Evolutionary conservation across 257 asterid genomes (phyloP).

Genomic region (Schizonepeta tenuifolia): DNA sequence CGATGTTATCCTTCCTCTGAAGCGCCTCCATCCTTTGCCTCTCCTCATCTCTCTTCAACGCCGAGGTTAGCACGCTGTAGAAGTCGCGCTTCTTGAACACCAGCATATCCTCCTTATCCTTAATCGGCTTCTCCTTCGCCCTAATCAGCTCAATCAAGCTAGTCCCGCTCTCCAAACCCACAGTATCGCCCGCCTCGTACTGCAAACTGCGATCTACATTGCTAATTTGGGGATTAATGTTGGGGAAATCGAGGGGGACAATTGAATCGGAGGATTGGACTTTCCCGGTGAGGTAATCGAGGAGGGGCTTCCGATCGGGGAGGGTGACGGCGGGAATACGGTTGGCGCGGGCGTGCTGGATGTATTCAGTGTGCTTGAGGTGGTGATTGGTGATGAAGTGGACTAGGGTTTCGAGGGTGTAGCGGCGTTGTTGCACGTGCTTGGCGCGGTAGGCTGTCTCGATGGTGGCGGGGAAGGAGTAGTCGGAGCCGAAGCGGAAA

Average conservation of each 20-base stretch:
- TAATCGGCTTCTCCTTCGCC: conserved; percentile 74
- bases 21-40: conserved; percentile 69
- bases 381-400: conserved; percentile 82
- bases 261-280: conserved; percentile 75
- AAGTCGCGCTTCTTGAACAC: conserved; percentile 76
- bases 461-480: conserved; percentile 76
- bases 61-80: conserved; percentile 66
- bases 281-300: conserved; percentile 90
- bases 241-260: conserved; percentile 49
- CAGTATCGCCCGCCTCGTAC: conserved; percentile 40
- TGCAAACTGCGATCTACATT: conserved; percentile 40
- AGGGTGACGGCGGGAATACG: conserved; percentile 80
- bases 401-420: conserved; percentile 94
- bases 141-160: conserved; percentile 62
- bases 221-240: conserved; percentile 37
- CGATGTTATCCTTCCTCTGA: conserved; percentile 90
- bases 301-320: conserved; percentile 84
- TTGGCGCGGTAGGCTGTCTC: conserved; percentile 90
- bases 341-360: conserved; percentile 75
- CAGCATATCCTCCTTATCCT: conserved; percentile 78
- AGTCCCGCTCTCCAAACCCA: conserved; percentile 34
- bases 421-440: conserved; percentile 69
- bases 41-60: conserved; percentile 85
- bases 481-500: conserved; percentile 80
- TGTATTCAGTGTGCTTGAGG: conserved; percentile 83